Evolutionary conservation across 176 grass and related monocot genomes (phyloP), one percentile per base, ranked within the genome.

Genomic region (Ampelocalamus luodianensis): DNA sequence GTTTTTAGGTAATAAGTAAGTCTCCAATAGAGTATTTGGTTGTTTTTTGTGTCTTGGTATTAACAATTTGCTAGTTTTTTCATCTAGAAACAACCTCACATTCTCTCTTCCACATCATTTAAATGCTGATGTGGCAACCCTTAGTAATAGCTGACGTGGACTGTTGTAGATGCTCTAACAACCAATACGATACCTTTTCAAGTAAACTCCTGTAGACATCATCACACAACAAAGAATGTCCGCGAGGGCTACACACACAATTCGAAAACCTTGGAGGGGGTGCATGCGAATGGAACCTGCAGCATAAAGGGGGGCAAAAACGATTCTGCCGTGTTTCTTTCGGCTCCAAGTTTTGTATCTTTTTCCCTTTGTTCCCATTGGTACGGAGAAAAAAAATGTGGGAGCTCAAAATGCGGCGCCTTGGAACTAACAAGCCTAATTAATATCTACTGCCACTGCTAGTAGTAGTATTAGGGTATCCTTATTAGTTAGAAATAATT

Each of bases 311-410:
- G 8, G 0, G 17, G 32, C 32, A 34, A 36, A 10, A 42, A 67
- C 49, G 79, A 87, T 90, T 78, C 89, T 87, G 84, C 84, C 84
- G 79, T 90, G 84, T 87, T 87, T 73, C 89, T 87, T 90, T 87
- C 79, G 84, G 84, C 74, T n/a, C 65, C 65, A 24, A 20, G 74
- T 86, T 90, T 83, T 34, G 39, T 10, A 14, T 49, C 40, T 87
- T 39, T 79, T 55, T 29, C 26, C 55, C 36, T 40, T 64, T 12
- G 79, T 83, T 90, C 83, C 72, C 88, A 90, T 44, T 42, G 78
- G 55, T 20, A 62, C 18, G 7, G 13, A 44, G 63, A 17, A 3
- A 15, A 11, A 37, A 63, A 4, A 50, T 38, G n/a, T 49, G 60
- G 34, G 26, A 70, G 13, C 26, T 43, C 44, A 59, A 86, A 64